Evolutionary conservation across 768 basidiomycete genomes (phyloP), one percentile per base, ranked within the genome.

Genomic region (Tylopilus subfusipes): DNA sequence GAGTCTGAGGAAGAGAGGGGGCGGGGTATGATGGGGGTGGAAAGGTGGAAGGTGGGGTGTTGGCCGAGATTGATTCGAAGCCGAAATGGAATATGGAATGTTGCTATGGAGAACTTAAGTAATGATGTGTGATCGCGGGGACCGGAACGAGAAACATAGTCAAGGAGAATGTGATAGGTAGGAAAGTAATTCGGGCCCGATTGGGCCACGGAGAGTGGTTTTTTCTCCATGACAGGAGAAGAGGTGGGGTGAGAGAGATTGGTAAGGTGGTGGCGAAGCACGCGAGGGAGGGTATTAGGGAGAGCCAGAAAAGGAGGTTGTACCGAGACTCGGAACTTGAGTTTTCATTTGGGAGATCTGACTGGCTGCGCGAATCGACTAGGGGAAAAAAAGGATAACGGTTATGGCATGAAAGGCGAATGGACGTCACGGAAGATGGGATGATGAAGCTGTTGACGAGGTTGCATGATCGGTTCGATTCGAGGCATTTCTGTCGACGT

Each of bases 161-260:
- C 70, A 27, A 64, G 66, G 33, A 70, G 64, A 18, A 48, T 61
- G 65, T 57, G 67, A 38, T 52, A 61, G 67, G 68, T 67, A 74
- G 42, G 49, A 56, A 72, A 60, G 57, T 67, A 71, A 52, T 57
- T 72, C 34, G 63, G 61, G 53, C 68, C 73, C 42, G 76, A 73
- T 29, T 67, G 69, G 47, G 73, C 70, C 22, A 67, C 63, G 49
- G 66, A 45, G 16, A 54, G 43, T 4, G 44, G 59, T 49, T 73
- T 65, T 60, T 75, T 72, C 65, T 76, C 76, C 66, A 74, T 60
- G 50, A 68, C 68, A 57, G 62, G 64, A 18, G 68, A 58, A 2
- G 65, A 71, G 12, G 71, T 64, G 48, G 60, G 59, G 24, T 53
- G 59, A 33, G 64, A 52, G n/a, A 67, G 56, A 52, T 68, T 59